These are phyloP conservation scores for Decorospora gaudefroyi DNA, from an alignment of 2,329 filamentous ascomycete species.

Conservation along the genomic window DNA sequence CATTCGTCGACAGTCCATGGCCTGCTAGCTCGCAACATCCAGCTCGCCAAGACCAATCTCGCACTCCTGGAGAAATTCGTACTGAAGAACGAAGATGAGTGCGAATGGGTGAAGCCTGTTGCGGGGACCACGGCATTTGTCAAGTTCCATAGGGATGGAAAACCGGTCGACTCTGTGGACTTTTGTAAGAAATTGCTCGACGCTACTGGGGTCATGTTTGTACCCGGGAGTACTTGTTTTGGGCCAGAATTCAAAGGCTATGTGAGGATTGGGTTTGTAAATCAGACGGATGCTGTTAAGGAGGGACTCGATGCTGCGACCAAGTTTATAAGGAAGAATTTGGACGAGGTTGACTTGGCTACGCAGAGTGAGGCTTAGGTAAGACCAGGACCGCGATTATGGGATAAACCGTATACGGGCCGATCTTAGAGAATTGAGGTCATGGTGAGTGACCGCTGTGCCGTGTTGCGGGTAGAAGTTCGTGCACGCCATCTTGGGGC, in stretches of 20 bases:
- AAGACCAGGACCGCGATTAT: too few species aligned
- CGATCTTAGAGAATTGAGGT: too few species aligned
- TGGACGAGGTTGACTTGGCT: slow-evolving; percentile 56
- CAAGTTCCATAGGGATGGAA: slow-evolving; percentile 65
- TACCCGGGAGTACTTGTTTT: slow-evolving; percentile 75
- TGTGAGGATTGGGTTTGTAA: slow-evolving; percentile 77
- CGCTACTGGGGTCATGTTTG: slow-evolving; percentile 72
- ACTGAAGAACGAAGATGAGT: slow-evolving; percentile 64
- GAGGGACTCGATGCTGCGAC: slow-evolving; percentile 64
- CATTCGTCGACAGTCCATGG: slow-evolving; percentile 65
- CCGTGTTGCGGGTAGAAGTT: too few species aligned
- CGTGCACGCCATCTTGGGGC: too few species aligned
- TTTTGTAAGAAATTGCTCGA: slow-evolving; percentile 72
- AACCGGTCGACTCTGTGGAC: slow-evolving; percentile 70
- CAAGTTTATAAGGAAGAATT: slow-evolving; percentile 61
- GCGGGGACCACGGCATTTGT: slow-evolving; percentile 82
- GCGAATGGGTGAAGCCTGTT: slow-evolving; percentile 72
- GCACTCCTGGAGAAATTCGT: slow-evolving; percentile 70
- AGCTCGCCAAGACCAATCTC: slow-evolving; percentile 69
- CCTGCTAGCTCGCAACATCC: slow-evolving; percentile 66
- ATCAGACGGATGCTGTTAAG: slow-evolving; percentile 69
- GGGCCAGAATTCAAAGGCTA: slow-evolving; percentile 72
- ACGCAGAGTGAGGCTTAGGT: background rate
- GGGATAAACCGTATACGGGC: too few species aligned
- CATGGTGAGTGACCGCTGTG: too few species aligned